phyloP scores from a whole-genome alignment of 75 land plant species.

The Sequoiadendron giganteum region DNA sequence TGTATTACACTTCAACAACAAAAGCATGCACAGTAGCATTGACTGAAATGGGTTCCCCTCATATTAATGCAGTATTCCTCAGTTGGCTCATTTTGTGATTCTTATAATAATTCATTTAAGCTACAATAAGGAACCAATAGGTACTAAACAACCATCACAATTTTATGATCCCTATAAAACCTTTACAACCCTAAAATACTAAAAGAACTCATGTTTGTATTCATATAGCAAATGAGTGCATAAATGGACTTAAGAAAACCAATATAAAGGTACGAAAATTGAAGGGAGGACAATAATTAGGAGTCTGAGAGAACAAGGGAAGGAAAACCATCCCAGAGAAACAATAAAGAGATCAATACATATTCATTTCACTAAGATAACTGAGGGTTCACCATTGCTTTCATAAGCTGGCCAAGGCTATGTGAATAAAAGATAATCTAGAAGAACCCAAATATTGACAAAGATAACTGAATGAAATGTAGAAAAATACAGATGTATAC shows the following conservation, averaged over 20 bases:
- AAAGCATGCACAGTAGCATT: not conserved
- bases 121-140: not conserved
- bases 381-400: not conserved
- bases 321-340: not conserved
- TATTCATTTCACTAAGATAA: not conserved
- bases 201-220: not conserved
- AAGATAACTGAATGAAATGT: not conserved
- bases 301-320: not conserved
- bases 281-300: not conserved
- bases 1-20: not conserved
- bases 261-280: not conserved
- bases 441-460: not conserved
- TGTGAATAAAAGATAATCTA: not conserved
- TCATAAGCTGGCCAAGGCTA: not conserved
- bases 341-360: not conserved
- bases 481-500: not conserved
- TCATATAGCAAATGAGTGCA: not conserved
- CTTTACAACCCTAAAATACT: not conserved
- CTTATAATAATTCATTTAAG: not conserved
- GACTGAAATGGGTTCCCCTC: not conserved
- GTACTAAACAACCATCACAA: not conserved
- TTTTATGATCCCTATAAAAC: not conserved
- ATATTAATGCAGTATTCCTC: not conserved
- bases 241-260: not conserved
- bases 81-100: no score